phyloP scores from a whole-genome alignment of 192 early-diverging fungal genomes.

The Haplosporangium gracile region DNA sequence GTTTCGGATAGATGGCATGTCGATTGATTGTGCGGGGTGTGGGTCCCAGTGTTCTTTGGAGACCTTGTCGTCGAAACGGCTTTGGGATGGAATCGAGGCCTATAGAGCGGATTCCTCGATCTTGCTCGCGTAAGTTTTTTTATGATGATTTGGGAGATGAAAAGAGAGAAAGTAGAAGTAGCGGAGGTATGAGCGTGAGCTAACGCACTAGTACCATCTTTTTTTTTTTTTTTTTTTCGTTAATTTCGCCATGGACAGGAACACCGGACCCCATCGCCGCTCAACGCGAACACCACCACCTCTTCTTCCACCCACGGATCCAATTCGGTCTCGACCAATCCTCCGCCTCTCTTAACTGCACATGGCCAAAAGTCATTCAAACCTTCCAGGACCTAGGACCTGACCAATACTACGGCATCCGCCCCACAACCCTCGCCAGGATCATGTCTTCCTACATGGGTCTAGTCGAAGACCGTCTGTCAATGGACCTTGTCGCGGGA shows the following conservation, averaged over 20 bases:
- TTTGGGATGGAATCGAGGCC: conserved; percentile 54
- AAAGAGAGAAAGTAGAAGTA: too few species aligned
- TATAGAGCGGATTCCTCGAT: conserved; percentile 30
- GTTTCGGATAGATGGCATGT: conserved; percentile 49
- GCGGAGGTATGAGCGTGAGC: not conserved
- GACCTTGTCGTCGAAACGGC: conserved; percentile 50
- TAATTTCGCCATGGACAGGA: conserved; percentile 48
- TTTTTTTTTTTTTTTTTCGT: not conserved
- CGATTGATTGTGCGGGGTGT: conserved; percentile 53
- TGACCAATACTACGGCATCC: conserved; percentile 49
- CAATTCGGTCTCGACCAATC: conserved; percentile 49
- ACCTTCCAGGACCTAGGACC: conserved; percentile 51
- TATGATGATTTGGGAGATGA: too few species aligned
- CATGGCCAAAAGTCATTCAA: conserved; percentile 47
- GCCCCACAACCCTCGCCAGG: conserved; percentile 41
- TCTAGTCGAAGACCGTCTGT: conserved; percentile 37
- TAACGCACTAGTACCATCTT: not conserved
- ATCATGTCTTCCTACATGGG: conserved; percentile 46
- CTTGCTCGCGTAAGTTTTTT: conserved; percentile 42
- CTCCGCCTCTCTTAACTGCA: conserved; percentile 42
- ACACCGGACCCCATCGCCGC: conserved; percentile 22
- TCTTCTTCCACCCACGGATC: conserved; percentile 55
- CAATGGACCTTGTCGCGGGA: conserved; percentile 44
- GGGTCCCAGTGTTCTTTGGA: conserved; percentile 54
- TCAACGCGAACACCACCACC: conserved; percentile 43